Conservation (phyloP, 768 basidiomycete species). For the Trametes coccinea region DNA sequence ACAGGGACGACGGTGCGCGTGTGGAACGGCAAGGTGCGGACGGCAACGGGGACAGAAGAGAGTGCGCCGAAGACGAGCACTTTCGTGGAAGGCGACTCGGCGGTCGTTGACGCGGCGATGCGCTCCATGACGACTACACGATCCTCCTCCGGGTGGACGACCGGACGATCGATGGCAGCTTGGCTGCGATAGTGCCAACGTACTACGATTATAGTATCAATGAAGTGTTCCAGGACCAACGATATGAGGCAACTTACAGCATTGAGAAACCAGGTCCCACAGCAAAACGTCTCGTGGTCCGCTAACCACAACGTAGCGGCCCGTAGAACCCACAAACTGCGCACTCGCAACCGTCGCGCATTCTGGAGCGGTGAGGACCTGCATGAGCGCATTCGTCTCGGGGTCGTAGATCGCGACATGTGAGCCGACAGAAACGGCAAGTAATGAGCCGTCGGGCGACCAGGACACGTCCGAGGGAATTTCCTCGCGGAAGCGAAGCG, state of each 20-base stretch:
- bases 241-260: slow-evolving; percentile 46
- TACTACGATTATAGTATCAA: slow-evolving; percentile 44
- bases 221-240: neutral
- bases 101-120: slow-evolving; percentile 19
- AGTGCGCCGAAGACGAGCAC: slow-evolving; percentile 50
- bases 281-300: slow-evolving; percentile 53
- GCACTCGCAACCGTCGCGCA: slow-evolving; percentile 45
- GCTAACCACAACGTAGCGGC: slow-evolving; percentile 67
- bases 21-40: slow-evolving; percentile 58
- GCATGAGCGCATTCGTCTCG: slow-evolving; percentile 55
- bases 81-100: slow-evolving; percentile 29
- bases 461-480: slow-evolving; percentile 68
- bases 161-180: slow-evolving; percentile 43
- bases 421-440: slow-evolving; percentile 69
- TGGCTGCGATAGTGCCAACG: slow-evolving; percentile 53
- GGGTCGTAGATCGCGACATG: slow-evolving; percentile 78
- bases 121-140: slow-evolving; percentile 59
- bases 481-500: slow-evolving; percentile 67
- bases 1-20: slow-evolving; percentile 49
- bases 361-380: slow-evolving; percentile 60
- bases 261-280: slow-evolving; percentile 71
- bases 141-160: slow-evolving; percentile 57
- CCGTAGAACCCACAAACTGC: slow-evolving; percentile 68
- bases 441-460: slow-evolving; percentile 84
- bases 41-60: slow-evolving; percentile 46